Evolutionary conservation across 345 rosid species (phyloP).

Genomic region (Hibiscus mutabilis): DNA sequence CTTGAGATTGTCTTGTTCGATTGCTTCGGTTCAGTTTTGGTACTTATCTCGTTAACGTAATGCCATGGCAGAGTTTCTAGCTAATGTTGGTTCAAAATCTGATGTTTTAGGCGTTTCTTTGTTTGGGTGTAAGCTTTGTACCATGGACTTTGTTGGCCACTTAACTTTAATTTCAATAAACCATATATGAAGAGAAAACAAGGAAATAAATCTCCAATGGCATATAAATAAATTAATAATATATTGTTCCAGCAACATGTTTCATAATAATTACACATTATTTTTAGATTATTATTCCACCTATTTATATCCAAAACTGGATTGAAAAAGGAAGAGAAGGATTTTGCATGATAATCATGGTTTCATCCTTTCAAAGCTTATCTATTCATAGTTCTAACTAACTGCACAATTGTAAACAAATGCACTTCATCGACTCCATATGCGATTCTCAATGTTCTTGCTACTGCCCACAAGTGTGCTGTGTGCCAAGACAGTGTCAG

Average conservation of each 20-base stretch:
- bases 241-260: background rate
- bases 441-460: conserved; percentile 78
- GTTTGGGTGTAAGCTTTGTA: too few species aligned
- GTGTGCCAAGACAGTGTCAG: conserved; percentile 75
- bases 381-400: conserved; percentile 60
- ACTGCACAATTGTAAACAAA: conserved; percentile 76
- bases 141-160: too few species aligned
- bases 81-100: too few species aligned
- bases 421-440: conserved; percentile 98
- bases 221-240: background rate
- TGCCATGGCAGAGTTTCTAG: too few species aligned
- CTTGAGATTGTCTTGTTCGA: too few species aligned
- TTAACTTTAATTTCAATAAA: too few species aligned
- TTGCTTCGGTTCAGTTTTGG: too few species aligned
- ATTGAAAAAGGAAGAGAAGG: background rate
- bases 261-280: background rate
- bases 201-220: too few species aligned
- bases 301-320: background rate
- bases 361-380: conserved; percentile 14
- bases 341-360: conserved; percentile 5
- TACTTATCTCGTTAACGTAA: too few species aligned
- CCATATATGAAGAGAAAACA: too few species aligned
- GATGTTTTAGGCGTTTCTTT: too few species aligned
- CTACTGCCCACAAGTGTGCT: conserved; percentile 85
- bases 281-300: background rate